Evolutionary conservation across 202 grass and related monocot species (phyloP), one percentile per base, ranked within the genome.

Genomic region (Schoenoplectus tabernaemontani): DNA sequence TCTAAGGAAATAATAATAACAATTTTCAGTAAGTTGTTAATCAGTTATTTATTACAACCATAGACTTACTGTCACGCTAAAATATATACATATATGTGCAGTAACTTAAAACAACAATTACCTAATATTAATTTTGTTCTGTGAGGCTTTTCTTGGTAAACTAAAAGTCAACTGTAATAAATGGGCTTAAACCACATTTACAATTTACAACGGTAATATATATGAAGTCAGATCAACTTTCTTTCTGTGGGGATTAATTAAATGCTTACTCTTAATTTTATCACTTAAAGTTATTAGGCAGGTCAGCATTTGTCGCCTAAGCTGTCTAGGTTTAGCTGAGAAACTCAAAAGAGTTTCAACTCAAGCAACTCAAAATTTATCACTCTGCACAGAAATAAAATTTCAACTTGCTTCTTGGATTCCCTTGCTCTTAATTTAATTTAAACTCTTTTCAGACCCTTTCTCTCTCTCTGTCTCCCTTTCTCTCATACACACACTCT

Each of bases 401-500:
- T 33, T 28, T 57, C 80, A 67, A 82, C 24, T 82, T 72, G 65
- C 64, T 68, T 70, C 44, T 82, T 72, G 80, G 62, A 82, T 72
- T 70, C 48, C 50, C 34, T 82, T 82, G 37, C 20, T 72, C 26
- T n/a, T n/a, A n/a, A n/a, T n/a, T n/a, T n/a, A 72, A 79, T 64
- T 65, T 60, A 83, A 59, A 70, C 61, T 36, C 20, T 75, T 44
- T 59, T 61, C 33, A 72, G n/a, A 28, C 47, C 56, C 39, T 57
- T 33, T 82, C 41, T 36, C 13, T 82, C 67, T 74, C 20, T 65
- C 13, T 62, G 24, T 33, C 28, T 7, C 30, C n/a, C n/a, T n/a
- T n/a, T n/a, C n/a, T n/a, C 13, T n/a, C n/a, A n/a, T n/a, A n/a
- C n/a, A n/a, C n/a, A n/a, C n/a, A n/a, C n/a, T n/a, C n/a, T n/a